phyloP scores from a whole-genome alignment of 2,329 filamentous ascomycete species.

The Cordyceps militaris region DNA sequence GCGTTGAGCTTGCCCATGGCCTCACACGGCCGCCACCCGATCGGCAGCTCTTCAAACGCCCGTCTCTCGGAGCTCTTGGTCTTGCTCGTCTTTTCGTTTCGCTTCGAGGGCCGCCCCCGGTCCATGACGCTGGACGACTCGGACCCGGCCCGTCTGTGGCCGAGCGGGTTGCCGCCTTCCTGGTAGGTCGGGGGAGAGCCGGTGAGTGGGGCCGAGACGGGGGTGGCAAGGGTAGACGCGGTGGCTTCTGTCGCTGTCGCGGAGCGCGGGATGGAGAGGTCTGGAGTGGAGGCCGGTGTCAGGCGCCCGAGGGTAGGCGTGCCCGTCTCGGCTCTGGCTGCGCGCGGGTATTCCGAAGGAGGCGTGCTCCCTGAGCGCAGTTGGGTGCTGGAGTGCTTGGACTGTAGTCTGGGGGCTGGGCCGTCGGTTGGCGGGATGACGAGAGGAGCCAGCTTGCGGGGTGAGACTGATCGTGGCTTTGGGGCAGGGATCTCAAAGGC shows the following conservation, averaged over 20 bases:
- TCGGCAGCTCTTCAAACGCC: conserved; percentile 55
- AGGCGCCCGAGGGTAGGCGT: conserved; percentile 38
- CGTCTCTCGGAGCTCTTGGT: conserved; percentile 46
- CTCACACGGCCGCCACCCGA: conserved; percentile 48
- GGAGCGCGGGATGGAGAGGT: conserved; percentile 36
- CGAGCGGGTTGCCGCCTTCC: conserved; percentile 16
- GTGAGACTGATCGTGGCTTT: conserved; percentile 29
- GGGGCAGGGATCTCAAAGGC: conserved; percentile 18
- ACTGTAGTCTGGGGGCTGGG: conserved; percentile 19
- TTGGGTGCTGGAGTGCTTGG: conserved; percentile 36
- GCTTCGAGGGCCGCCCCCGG: conserved; percentile 52
- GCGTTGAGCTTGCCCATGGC: conserved; percentile 40
- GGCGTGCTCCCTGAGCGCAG: conserved; percentile 39
- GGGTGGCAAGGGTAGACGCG: conserved; percentile 39
- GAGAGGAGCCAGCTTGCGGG: conserved; percentile 48
- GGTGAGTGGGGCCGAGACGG: conserved; percentile 39
- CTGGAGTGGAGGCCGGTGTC: conserved; percentile 35
- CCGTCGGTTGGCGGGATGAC: conserved; percentile 40
- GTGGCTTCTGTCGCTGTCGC: conserved; percentile 27
- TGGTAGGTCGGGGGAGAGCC: conserved; percentile 33
- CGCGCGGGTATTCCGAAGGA: conserved; percentile 32
- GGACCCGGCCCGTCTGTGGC: conserved; percentile 48
- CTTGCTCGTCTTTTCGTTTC: conserved; percentile 36
- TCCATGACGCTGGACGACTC: conserved; percentile 55
- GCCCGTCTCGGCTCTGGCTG: conserved; percentile 39